Percentiles rank a stretch among this genome's conserved stretches.
Conservation (phyloP, 106 monocot species). For the Hemerocallis citrina region DNA sequence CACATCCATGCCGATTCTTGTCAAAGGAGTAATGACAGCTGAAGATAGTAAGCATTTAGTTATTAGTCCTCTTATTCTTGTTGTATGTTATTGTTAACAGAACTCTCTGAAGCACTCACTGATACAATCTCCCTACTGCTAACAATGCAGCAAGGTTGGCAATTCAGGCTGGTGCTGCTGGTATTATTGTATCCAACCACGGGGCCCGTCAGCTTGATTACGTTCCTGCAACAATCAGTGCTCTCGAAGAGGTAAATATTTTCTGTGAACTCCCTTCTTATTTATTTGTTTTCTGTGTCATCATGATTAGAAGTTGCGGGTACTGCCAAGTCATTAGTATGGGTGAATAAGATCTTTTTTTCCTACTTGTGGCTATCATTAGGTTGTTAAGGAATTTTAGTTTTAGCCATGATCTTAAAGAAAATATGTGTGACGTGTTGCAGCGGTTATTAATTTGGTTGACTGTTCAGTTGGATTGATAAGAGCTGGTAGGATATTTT, state of each 20-base stretch:
- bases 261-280: not conserved
- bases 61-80: not conserved
- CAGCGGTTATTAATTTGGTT: not conserved
- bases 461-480: no score
- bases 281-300: not conserved
- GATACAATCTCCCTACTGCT: not conserved
- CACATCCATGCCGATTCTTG: constrained; percentile 62
- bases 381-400: not conserved
- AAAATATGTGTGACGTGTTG: not conserved
- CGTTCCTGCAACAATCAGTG: constrained; percentile 51
- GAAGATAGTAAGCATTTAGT: constrained; percentile 42
- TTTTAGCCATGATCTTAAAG: not conserved
- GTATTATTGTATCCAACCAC: constrained; percentile 77
- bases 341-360: not conserved
- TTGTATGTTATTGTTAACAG: not conserved
- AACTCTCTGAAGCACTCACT: not conserved
- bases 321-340: no score
- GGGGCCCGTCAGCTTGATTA: constrained; percentile 81
- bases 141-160: constrained; percentile 50
- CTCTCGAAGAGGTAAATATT: constrained; percentile 56
- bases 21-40: constrained; percentile 61
- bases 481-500: no score
- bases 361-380: not conserved
- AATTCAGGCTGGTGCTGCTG: constrained; percentile 49
- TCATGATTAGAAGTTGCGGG: no score